A percentile compares a stretch with the other conserved stretches of the same genome.
These are phyloP conservation scores for Jamesozyma rosinii DNA, from an alignment of 805 yeast species.

Conservation along the genomic window DNA sequence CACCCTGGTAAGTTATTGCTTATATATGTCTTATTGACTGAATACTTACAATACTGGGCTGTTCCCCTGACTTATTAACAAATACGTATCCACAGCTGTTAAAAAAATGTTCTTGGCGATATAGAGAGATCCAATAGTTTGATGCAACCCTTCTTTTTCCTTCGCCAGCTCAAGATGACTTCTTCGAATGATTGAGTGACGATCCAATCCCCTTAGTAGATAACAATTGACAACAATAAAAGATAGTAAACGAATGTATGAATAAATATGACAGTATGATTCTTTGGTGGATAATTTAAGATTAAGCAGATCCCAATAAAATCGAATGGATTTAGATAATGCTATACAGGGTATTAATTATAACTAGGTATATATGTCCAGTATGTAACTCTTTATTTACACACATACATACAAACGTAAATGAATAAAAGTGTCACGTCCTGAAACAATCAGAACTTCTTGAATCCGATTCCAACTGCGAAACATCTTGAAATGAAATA, in stretches of 20 bases:
- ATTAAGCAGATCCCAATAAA: background rate
- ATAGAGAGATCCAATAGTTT: too few relatives aligned
- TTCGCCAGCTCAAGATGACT: background rate
- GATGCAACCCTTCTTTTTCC: background rate
- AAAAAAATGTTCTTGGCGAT: background rate
- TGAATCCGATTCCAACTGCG: conserved; percentile 37
- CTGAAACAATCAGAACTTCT: background rate
- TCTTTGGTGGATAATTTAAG: background rate
- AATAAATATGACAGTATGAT: background rate
- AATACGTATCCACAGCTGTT: background rate
- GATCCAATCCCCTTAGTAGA: background rate
- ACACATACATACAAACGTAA: background rate
- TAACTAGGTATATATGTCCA: background rate
- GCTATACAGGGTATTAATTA: background rate
- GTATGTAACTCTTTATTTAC: background rate
- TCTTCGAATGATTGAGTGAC: background rate
- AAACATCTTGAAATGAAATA: conserved; percentile 36
- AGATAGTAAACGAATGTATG: background rate
- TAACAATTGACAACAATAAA: background rate
- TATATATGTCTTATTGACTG: background rate
- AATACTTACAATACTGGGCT: too few relatives aligned
- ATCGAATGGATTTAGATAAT: background rate
- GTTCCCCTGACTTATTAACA: too few relatives aligned
- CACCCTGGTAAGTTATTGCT: background rate
- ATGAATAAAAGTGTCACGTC: background rate